Evolutionary conservation across 192 early-diverging fungal genomes (phyloP), one percentile per base, ranked within the genome.

Genomic region (Coemansia furcata): DNA sequence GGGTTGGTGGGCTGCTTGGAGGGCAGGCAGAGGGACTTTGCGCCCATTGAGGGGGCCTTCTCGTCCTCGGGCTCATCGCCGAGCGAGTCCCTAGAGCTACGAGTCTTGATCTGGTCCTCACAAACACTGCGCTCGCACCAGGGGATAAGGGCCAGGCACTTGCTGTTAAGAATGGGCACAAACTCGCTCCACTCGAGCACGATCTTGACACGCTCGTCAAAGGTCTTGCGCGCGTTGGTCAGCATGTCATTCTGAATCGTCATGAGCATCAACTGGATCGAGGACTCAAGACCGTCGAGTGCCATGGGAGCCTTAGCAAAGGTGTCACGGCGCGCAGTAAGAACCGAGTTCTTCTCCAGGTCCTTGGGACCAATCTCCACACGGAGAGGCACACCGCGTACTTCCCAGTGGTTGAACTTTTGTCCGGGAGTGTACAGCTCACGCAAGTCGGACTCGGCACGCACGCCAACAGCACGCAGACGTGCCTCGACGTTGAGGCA

Each of bases 401-500:
- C 75, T 77, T 99, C 96, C 98, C 98, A 99, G 86, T 98, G 95
- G 87, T 93, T 98, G 91, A 93, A 99, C 85, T 99, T 99, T 88
- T 89, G 95, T 14, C 95, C 96, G 61, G 96, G 92, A 32, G 93
- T 92, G 88, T 94, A 92, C 72, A 87, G 89, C 23, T 93, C 88
- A 50, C 96, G 85, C 50, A 86, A 58, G 72, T 98, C 96, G 8
- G 88, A 73, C 70, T 94, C 91, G 65, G 87, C 91, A 19, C 92
- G 87, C 35, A 98, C 81, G 55, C 94, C 94, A 36, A 74, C 86
- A 50, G 71, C 78, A 68, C 90, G 88, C 68, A 98, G 81, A 23
- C 78, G 86, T 21, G 78, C 79, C 57, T 86, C 87, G 19, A 93
- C 83, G 42, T 89, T 84, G n/a, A 90, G 85, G 66, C 90, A 87